These are phyloP conservation scores for Tolypocladium pustulatum DNA, from an alignment of 2,329 filamentous ascomycete genomes.

Conservation along the genomic window DNA sequence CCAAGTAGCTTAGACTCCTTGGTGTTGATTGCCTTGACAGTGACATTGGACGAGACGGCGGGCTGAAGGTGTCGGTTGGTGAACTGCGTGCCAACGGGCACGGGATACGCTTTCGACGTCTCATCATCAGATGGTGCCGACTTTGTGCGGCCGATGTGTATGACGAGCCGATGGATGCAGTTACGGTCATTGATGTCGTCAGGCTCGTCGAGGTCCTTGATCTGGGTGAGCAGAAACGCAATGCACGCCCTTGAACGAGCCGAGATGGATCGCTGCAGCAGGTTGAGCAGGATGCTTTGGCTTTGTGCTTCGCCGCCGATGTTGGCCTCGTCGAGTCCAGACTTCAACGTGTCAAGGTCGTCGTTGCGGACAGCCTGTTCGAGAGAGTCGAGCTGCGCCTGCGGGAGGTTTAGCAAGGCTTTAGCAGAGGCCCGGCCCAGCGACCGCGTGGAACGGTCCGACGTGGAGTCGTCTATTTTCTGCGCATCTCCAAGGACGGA, in stretches of 20 bases:
- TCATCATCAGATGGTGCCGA: slow-evolving; percentile 37
- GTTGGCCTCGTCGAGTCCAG: slow-evolving; percentile 48
- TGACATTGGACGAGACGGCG: slow-evolving; percentile 54
- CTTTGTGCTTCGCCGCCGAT: slow-evolving; percentile 27
- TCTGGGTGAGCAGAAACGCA: slow-evolving; percentile 54
- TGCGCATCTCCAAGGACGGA: slow-evolving; percentile 71
- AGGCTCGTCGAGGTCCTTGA: slow-evolving; percentile 68
- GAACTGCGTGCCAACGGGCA: slow-evolving; percentile 41
- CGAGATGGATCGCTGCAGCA: slow-evolving; percentile 69
- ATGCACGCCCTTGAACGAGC: slow-evolving; percentile 60
- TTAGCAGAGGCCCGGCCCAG: slow-evolving; percentile 68
- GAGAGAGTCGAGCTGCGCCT: slow-evolving; percentile 56
- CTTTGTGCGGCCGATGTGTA: slow-evolving; percentile 77
- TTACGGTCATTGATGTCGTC: slow-evolving; percentile 93
- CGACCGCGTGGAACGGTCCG: slow-evolving; percentile 64
- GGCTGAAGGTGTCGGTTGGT: slow-evolving; percentile 69
- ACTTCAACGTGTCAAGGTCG: slow-evolving; percentile 45
- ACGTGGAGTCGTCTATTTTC: slow-evolving; percentile 62
- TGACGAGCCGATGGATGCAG: slow-evolving; percentile 84
- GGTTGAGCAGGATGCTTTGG: slow-evolving; percentile 64
- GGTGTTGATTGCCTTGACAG: slow-evolving; percentile 49
- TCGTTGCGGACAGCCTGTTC: slow-evolving; percentile 64
- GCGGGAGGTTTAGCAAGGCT: slow-evolving; percentile 61
- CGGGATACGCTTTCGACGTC: slow-evolving; percentile 39
- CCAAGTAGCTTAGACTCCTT: slow-evolving; percentile 57